Base-by-base conservation (phyloP, 2,329 filamentous ascomycete genomes). In the Thelonectria rubi region DNA sequence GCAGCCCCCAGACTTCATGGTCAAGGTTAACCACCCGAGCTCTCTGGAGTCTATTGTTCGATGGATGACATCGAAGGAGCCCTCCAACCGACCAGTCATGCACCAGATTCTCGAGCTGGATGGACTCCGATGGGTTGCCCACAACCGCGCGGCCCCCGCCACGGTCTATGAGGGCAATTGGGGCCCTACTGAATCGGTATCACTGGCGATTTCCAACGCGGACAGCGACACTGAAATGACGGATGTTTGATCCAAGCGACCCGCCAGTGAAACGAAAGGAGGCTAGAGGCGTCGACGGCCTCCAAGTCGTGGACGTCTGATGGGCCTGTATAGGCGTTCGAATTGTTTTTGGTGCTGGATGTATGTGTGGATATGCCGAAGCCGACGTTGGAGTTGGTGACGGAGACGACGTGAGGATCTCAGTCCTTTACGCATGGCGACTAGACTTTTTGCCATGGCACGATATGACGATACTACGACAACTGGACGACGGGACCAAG, bases 101-200 rank as follows among this genome's bases (percentile, higher is more conserved):
- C 84, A 90, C 54, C 86, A 96, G 65, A 79, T 99, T 11, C 84
- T 97, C 48, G 79, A 85, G 47, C 85, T 89, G 1, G 87, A 89
- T 50, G 92, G 93, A 21, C 84, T 97, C 54, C 85, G 84, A 63
- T 99, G 95, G 91, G 90, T 96, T 32, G 86, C 88, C 56, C 80
- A 82, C 52, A 88, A 93, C 64, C 88, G 93, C 57, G 88, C 91
- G 57, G 92, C 93, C 11, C 92, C 93, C 46, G 95, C 95, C n/a
- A 97, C 93, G 0, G 89, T 99, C 55, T 99, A 91, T 70, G 95
- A 99, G 79, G 95, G 95, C 65, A 95, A 92, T 75, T 99, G 94
- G 91, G 95, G 95, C 4, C 94, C 94, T 32, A 89, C 81, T n/a
- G 82, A 85, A 54, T 76, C 82, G 51, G 73, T 80, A 32, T 69